These are phyloP conservation scores for Arthrobotrys megalospora DNA, from an alignment of 2,329 filamentous ascomycete species.

Conservation along the genomic window DNA sequence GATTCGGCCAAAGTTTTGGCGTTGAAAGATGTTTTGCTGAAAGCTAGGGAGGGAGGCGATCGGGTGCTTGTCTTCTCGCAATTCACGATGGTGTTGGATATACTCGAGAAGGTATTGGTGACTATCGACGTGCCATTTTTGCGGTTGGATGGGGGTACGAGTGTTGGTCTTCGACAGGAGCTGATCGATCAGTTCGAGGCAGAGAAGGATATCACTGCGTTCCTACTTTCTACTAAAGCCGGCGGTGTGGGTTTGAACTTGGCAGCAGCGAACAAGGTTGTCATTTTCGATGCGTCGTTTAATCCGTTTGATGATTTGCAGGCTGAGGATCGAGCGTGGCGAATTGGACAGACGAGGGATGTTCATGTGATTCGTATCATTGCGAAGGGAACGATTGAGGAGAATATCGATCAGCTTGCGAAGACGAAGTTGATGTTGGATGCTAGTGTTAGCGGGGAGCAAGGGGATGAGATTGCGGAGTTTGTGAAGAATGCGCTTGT, in stretches of 20 bases:
- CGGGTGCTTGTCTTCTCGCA: conserved; percentile 92
- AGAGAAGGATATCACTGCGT: conserved; percentile 84
- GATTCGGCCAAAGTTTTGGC: conserved; percentile 87
- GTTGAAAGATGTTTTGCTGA: conserved; percentile 80
- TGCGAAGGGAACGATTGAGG: conserved; percentile 85
- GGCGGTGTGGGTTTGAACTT: conserved; percentile 98
- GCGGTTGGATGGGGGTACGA: conserved; percentile 87
- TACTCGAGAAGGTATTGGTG: conserved; percentile 85
- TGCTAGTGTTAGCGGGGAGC: conserved; percentile 76
- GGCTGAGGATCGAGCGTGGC: conserved; percentile 95
- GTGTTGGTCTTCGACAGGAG: conserved; percentile 85
- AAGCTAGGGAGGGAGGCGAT: conserved; percentile 85
- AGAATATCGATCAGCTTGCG: conserved; percentile 91
- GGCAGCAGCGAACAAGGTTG: conserved; percentile 94
- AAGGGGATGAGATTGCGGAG: conserved; percentile 67
- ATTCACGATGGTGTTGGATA: conserved; percentile 91
- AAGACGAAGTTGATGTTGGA: conserved; percentile 94
- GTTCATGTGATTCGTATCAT: conserved; percentile 93
- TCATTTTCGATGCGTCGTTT: conserved; percentile 97
- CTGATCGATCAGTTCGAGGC: conserved; percentile 89
- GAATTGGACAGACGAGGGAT: conserved; percentile 89
- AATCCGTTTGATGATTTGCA: conserved; percentile 99
- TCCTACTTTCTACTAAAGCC: conserved; percentile 91
- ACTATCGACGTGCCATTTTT: conserved; percentile 81
- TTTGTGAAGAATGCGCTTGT: conserved; percentile 50